A percentile compares a stretch with the other conserved stretches of the same genome.
Conservation (phyloP, 164 flowering plant genomes). For the Stephania japonica region DNA sequence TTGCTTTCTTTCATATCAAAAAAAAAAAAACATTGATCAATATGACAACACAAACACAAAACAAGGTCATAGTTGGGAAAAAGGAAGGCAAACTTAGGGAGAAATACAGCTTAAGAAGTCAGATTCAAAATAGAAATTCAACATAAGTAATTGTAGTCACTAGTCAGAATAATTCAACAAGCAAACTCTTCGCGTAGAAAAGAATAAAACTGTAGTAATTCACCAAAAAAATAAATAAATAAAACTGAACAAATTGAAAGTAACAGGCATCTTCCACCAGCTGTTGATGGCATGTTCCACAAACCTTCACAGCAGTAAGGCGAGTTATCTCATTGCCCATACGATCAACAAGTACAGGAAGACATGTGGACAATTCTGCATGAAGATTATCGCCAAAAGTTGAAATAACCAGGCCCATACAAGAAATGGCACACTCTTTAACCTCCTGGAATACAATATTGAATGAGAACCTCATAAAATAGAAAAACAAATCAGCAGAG, state of each 20-base stretch:
- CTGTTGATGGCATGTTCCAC: conserved; percentile 2
- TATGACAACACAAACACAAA: no score
- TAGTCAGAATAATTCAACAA: neutral
- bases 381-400: conserved; percentile 92
- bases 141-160: neutral
- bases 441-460: conserved; percentile 66
- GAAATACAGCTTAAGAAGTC: neutral
- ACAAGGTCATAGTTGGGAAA: no score
- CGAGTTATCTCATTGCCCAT: conserved; percentile 99
- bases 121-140: neutral
- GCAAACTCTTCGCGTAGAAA: neutral
- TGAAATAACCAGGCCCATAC: conserved; percentile 93
- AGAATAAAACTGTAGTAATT: neutral
- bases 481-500: neutral
- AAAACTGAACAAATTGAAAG: neutral
- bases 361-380: conserved; percentile 68
- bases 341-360: conserved; percentile 95
- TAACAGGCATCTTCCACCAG: neutral
- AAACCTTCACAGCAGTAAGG: conserved; percentile 97
- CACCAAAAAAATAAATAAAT: no score
- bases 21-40: no score
- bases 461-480: neutral
- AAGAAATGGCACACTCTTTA: conserved; percentile 97
- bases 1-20: no score
- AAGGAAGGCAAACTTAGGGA: no score